Percentiles rank a stretch among this genome's conserved stretches.
phyloP scores from a whole-genome alignment of 441 rosid genomes.

The Populus hybrid region DNA sequence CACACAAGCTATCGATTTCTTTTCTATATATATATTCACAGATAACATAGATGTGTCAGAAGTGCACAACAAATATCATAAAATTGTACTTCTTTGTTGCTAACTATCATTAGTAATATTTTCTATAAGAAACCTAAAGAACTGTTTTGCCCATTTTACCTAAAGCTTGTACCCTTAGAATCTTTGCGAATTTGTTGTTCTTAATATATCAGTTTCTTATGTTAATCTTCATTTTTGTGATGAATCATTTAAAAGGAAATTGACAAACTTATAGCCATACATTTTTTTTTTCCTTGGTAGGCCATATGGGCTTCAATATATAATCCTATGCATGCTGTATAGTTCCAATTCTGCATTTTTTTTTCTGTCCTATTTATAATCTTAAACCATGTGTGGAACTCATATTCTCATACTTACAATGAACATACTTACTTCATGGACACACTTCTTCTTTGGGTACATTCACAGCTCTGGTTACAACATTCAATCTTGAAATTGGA shows the following conservation, averaged over 20 bases:
- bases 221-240: background rate
- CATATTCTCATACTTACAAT: background rate
- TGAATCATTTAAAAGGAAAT: background rate
- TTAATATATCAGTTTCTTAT: background rate
- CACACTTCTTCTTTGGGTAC: background rate
- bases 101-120: background rate
- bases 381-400: background rate
- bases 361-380: background rate
- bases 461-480: constrained; percentile 76
- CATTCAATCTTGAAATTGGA: constrained; percentile 96
- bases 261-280: background rate
- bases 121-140: no score
- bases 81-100: background rate
- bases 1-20: background rate
- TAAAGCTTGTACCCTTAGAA: background rate
- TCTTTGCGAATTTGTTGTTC: background rate
- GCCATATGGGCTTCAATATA: background rate
- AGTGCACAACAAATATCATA: background rate
- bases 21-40: background rate
- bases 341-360: background rate
- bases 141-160: background rate
- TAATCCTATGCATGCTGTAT: background rate
- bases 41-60: background rate
- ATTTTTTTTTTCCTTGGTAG: background rate
- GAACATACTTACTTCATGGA: background rate